These are phyloP conservation scores for Acidiella bohemica DNA, from an alignment of 495 filamentous ascomycete genomes.

Conservation along the genomic window DNA sequence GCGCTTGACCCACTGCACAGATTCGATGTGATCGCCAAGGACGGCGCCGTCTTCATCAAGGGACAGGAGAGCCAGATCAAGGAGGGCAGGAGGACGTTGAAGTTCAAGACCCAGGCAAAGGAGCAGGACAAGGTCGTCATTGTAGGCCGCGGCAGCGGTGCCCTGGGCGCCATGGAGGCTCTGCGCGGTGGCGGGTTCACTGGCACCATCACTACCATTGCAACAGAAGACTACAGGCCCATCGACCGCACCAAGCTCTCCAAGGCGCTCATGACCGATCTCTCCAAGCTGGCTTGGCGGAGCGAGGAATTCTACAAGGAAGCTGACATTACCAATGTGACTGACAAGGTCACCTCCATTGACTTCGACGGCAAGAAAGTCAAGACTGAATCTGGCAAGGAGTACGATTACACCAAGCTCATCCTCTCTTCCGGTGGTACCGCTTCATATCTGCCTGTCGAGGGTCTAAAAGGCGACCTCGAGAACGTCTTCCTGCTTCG, in stretches of 20 bases:
- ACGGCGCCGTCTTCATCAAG: conserved; percentile 71
- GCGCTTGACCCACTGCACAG: conserved; percentile 68
- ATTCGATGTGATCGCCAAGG: conserved; percentile 65
- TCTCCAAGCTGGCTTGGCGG: conserved; percentile 60
- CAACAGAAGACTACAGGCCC: conserved; percentile 68
- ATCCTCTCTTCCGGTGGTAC: conserved; percentile 77
- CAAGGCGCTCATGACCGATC: conserved; percentile 81
- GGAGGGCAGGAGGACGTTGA: conserved; percentile 52
- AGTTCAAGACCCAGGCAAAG: conserved; percentile 55
- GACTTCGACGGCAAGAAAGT: conserved; percentile 64
- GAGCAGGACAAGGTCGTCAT: conserved; percentile 62
- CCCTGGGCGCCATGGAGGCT: conserved; percentile 64
- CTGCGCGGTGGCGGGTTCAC: conserved; percentile 70
- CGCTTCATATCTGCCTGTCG: conserved; percentile 62
- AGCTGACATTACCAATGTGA: conserved; percentile 56
- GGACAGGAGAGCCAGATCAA: conserved; percentile 73
- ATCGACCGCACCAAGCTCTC: conserved; percentile 94
- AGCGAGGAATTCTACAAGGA: conserved; percentile 62
- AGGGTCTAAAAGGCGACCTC: conserved; percentile 69
- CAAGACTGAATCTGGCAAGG: conserved; percentile 54
- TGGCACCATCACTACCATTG: conserved; percentile 70
- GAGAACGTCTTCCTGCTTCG: conserved; percentile 77
- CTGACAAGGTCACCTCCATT: conserved; percentile 61
- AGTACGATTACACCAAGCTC: conserved; percentile 69
- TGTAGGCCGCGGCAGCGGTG: conserved; percentile 73